Evolutionary conservation across 2,329 filamentous ascomycete species (phyloP).

Genomic region (Malbranchea cinnamomea): DNA sequence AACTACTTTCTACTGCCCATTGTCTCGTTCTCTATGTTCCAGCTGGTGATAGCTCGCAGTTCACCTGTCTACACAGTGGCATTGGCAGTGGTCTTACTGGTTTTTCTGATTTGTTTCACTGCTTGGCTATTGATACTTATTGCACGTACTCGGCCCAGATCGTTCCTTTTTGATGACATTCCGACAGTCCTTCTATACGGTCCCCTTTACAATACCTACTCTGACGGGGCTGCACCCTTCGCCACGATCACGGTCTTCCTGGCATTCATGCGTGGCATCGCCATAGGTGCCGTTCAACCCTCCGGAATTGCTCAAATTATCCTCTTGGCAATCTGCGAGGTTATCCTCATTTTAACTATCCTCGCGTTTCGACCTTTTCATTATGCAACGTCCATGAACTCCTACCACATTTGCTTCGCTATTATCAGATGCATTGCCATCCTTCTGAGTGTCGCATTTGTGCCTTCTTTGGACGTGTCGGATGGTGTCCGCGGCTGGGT

Average conservation of each 20-base stretch:
- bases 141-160: conserved; percentile 62
- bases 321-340: conserved; percentile 82
- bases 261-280: conserved; percentile 72
- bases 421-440: conserved; percentile 60
- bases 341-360: conserved; percentile 73
- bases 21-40: conserved; percentile 76
- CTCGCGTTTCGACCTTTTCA: conserved; percentile 85
- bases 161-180: conserved; percentile 84
- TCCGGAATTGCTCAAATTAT: conserved; percentile 89
- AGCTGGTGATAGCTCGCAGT: conserved; percentile 58
- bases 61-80: conserved; percentile 59
- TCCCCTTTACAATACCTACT: conserved; percentile 93
- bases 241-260: conserved; percentile 74
- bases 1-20: conserved; percentile 86
- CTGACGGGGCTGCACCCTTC: conserved; percentile 80
- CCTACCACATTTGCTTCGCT: conserved; percentile 79
- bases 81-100: conserved; percentile 59
- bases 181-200: conserved; percentile 81
- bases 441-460: conserved; percentile 66
- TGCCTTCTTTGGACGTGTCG: conserved; percentile 63
- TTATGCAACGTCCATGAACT: conserved; percentile 89
- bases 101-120: conserved; percentile 57
- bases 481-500: conserved; percentile 84
- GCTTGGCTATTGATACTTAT: conserved; percentile 71
- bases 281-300: conserved; percentile 81